A percentile compares a stretch with the other conserved stretches of the same genome.
Evolutionary conservation across 2,329 filamentous ascomycete genomes (phyloP).

Genomic region (Exophiala dermatitidis): DNA sequence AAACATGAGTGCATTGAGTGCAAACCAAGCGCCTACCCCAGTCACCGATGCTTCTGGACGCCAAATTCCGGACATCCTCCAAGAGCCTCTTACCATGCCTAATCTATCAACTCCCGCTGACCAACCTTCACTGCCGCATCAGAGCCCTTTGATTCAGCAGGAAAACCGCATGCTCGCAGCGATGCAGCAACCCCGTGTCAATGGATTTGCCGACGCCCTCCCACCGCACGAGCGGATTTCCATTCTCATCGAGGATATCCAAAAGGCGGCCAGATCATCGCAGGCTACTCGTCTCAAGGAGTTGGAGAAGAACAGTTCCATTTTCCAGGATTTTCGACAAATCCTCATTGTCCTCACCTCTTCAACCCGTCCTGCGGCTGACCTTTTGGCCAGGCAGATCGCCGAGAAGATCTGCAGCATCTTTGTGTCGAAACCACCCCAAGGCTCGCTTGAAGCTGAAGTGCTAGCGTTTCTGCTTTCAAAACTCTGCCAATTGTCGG

Average conservation of each 20-base stretch:
- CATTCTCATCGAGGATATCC: constrained; percentile 50
- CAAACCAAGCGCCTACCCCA: constrained; percentile 47
- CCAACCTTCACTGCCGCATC: constrained; percentile 53
- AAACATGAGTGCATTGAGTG: constrained; percentile 17
- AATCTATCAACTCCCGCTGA: constrained; percentile 58
- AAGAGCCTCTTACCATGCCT: constrained; percentile 55
- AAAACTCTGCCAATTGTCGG: constrained; percentile 52
- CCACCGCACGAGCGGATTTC: constrained; percentile 49
- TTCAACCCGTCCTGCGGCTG: constrained; percentile 42
- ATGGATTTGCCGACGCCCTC: constrained; percentile 53
- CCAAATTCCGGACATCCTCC: constrained; percentile 56
- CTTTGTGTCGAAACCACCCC: constrained; percentile 48
- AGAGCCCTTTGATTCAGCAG: constrained; percentile 47
- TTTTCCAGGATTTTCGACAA: constrained; percentile 54
- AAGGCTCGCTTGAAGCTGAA: constrained; percentile 54
- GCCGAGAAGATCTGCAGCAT: constrained; percentile 51
- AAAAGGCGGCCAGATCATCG: constrained; percentile 49
- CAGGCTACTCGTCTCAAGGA: constrained; percentile 53
- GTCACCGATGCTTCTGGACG: constrained; percentile 52
- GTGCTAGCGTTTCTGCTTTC: constrained; percentile 55
- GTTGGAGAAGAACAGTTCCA: constrained; percentile 47
- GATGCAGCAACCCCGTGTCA: constrained; percentile 42
- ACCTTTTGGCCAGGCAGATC: constrained; percentile 49
- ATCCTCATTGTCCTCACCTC: constrained; percentile 49
- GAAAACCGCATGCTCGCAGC: constrained; percentile 36